Evolutionary conservation across 2,329 filamentous ascomycete genomes (phyloP).

Genomic region (Tetracladium maxilliforme): DNA sequence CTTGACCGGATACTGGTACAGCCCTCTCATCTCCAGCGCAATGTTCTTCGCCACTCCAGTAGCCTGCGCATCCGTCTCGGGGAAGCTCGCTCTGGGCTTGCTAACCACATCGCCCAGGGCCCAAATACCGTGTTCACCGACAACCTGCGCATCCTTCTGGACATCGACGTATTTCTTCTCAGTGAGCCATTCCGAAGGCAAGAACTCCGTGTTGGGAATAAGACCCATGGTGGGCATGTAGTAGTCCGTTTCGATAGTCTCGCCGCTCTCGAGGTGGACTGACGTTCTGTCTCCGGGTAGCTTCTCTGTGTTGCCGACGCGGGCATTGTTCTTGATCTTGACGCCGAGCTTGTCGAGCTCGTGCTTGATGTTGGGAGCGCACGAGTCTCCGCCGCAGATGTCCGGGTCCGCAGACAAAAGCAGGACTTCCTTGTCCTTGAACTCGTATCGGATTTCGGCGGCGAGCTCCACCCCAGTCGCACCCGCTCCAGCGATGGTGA

Average conservation of each 20-base stretch:
- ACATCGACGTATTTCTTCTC: no score
- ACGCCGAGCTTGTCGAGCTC: conserved; percentile 37
- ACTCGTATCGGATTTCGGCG: conserved; percentile 26
- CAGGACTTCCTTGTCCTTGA: conserved; percentile 29
- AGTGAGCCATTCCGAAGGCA: conserved; percentile 28
- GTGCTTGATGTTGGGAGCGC: conserved; percentile 21
- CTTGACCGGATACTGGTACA: no score
- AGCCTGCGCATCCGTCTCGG: no score
- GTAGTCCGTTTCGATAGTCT: conserved; percentile 34
- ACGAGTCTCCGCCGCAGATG: conserved; percentile 27
- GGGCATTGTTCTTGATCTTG: conserved; percentile 22
- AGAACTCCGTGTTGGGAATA: conserved; percentile 36
- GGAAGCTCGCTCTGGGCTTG: no score
- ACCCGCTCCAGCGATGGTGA: conserved; percentile 16
- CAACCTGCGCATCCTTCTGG: no score
- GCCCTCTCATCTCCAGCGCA: no score
- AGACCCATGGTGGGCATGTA: conserved; percentile 42
- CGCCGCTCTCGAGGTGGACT: conserved; percentile 27
- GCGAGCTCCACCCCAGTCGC: conserved; percentile 16
- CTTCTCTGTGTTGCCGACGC: conserved; percentile 19
- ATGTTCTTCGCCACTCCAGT: no score
- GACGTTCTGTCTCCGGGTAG: conserved; percentile 27
- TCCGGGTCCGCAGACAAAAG: conserved; percentile 26
- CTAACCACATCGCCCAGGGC: no score
- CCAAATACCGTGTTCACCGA: no score